Base-by-base conservation (phyloP, 2,329 filamentous ascomycete species). In the Aspergillus unguis region DNA sequence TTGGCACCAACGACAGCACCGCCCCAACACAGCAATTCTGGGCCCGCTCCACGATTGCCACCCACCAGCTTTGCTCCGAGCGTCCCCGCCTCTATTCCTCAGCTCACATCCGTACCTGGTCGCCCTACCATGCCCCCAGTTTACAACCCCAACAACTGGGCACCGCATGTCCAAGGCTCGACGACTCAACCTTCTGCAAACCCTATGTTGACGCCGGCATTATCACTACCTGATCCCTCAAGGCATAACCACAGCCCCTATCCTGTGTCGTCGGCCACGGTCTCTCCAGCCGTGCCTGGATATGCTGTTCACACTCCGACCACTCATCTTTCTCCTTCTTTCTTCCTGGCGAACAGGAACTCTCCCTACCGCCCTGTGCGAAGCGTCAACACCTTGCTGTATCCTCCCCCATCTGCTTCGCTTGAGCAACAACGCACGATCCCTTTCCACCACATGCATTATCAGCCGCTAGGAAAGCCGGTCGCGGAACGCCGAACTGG, bases 321-420 rank as follows among this genome's bases (percentile, higher is more conserved):
- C 5, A 83, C 84, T 41, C 86, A 88, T 31, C 82, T 94, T 58
- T 97, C 94, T 31, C 92, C 92, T 1, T 92, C 88, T 8, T 84
- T 90, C 64, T 95, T 95, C 71, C 78, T 96, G 35, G 87, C 89
- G 65, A 90, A 96, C 68, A 84, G 94, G 52, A 86, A 88, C 58
- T 97, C 92, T 50, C 94, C 94, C 3, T 97, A 97, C 72, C 88
- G 90, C 58, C 92, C 92, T 1, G 87, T 96, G 36, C 87, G 92
- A 48, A 83, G 90, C 55, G 90, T 96, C 54, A 91, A 94, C 61
- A 95, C 90, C 0, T 81, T 97, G n/a, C 79, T 96, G 29, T 90
- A 94, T 53, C 92, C 92, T 31, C 90, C 91, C 5, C 88, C 91
- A 0, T 88, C 89, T 26, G 80, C 85, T 6, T 90, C 90, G 6